Evolutionary conservation across 2,329 filamentous ascomycete genomes (phyloP), one percentile per base, ranked within the genome.

Genomic region (Monosporascus sp.): DNA sequence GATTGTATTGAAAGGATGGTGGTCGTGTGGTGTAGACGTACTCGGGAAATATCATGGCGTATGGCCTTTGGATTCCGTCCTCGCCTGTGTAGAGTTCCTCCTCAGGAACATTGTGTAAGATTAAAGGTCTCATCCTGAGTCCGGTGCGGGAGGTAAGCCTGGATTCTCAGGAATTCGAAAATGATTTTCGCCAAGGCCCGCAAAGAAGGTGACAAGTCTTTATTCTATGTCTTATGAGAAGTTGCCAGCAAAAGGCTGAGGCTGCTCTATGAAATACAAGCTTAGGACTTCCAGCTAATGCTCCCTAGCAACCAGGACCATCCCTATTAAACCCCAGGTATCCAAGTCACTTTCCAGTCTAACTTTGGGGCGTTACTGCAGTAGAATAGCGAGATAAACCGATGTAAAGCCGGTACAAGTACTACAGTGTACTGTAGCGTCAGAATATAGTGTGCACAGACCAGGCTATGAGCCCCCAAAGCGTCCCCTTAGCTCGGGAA

Each of bases 61-160:
- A 87, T 2, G 84, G 84, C 56, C 84, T 74, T 67, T 81, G 80
- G 58, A 86, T 67, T 56, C 84, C 84, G 70, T 87, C 84, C 51
- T 85, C 81, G 53, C 84, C 84, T 6, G 82, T 72, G 65, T 86
- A 87, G 49, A 84, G 79, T 65, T 87, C 84, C 49, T 87, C 84
- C 59, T 87, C 84, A 53, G 84, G 83, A 58, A 87, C 84, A 65
- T 86, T 86, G 66, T 87, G 84, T 37, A 87, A 73, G 63, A 87
- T 86, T 54, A 87, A 73, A 60, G 84, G 84, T 53, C 82, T 78
- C 82, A 86, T 86, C 20, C 26, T 27, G 9, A 11, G 14, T 8
- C 22, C 8, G n/a, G 45, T n/a, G 43, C 27, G 7, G 31, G 31
- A 35, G 11, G 31, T 14, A 35, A 14, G 22, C 27, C 14, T 46